A percentile compares a stretch with the other conserved stretches of the same genome.
Conservation (phyloP, 1,284 basidiomycete species). For the Tylopilus sp. region DNA sequence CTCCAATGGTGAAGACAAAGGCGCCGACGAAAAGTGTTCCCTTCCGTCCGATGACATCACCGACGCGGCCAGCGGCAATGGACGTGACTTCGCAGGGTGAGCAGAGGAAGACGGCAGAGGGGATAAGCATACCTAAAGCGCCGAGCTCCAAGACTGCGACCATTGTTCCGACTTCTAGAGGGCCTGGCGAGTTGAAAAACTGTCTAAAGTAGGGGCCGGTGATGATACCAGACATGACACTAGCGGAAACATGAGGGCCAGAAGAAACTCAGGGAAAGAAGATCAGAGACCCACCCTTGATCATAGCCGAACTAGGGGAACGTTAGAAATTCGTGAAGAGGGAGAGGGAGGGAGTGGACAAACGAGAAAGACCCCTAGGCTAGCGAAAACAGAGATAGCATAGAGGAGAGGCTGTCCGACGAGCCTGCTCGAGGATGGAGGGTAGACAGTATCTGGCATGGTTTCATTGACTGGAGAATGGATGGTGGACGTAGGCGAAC, state of each 20-base stretch:
- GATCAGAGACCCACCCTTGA: conserved; percentile 62
- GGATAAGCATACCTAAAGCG: conserved; percentile 67
- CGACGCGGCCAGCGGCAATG: conserved; percentile 82
- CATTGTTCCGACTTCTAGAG: conserved; percentile 76
- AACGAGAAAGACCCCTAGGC: conserved; percentile 85
- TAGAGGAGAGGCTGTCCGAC: conserved; percentile 82
- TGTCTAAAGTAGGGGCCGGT: conserved; percentile 88
- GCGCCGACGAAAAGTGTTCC: conserved; percentile 88
- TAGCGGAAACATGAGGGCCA: conserved; percentile 31
- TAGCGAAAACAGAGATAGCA: conserved; percentile 79
- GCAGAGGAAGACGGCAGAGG: not conserved
- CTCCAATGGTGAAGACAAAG: conserved; percentile 83
- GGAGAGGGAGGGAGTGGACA: conserved; percentile 28
- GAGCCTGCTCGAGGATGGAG: conserved; percentile 47
- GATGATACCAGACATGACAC: conserved; percentile 90
- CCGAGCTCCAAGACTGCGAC: conserved; percentile 91
- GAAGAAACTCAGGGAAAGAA: conserved; percentile 2
- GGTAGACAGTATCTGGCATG: conserved; percentile 40
- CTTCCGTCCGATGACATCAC: conserved; percentile 84
- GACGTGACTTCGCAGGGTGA: conserved; percentile 67
- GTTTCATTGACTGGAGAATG: conserved; percentile 37
- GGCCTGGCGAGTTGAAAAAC: conserved; percentile 77
- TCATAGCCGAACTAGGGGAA: conserved; percentile 80
- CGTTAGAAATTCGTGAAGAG: not conserved
- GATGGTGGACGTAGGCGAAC: conserved; percentile 15